Base-by-base conservation (phyloP, 2,329 filamentous ascomycete species). In the Shiraia sp. region DNA sequence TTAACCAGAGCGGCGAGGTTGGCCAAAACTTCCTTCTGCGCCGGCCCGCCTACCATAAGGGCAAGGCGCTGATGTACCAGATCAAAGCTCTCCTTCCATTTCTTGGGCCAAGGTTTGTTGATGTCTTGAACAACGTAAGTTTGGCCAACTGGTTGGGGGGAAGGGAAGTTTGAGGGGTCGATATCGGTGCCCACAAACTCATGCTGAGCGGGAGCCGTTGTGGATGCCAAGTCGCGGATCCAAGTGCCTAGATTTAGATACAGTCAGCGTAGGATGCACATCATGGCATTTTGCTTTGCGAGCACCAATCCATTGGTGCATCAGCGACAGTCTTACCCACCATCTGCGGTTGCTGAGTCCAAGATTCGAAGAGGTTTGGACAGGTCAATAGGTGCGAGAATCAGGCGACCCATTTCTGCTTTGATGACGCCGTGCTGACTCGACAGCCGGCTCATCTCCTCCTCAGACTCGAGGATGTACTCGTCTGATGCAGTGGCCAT, bases 31-130 rank as follows among this genome's bases (percentile, higher is more conserved):
- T 32, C 9, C 24, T 38, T 16, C 17, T 22, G 33, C 16, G n/a
- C 19, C n/a, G 24, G 14, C 4, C 39, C 32, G 4, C 8, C 32
- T 5, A 6, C 39, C 4, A 32, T 10, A 7, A 48, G 32, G 3
- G 32, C 45, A 5, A 48, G 25, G n/a, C 42, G 46, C 31, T 42
- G 34, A 23, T 49, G 46, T 4, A 47, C 38, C 9, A 47, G 24
- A 17, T 49, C 42, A 22, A 49, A 49, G 9, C 12, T 34, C 10
- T 22, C 14, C 4, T 31, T 43, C 24, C 33, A 42, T n/a, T 36
- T 27, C 12, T 19, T 27, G 9, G 47, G 47, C 34, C 42, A 46
- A 3, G 33, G 42, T 10, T 42, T 37, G 8, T 15, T 42, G 10
- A 45, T 42, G 27, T 45, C 33, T 26, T 49, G 46, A 8, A 40